Conservation (phyloP, 2,329 filamentous ascomycete species). For the Claviceps maximensis region DNA sequence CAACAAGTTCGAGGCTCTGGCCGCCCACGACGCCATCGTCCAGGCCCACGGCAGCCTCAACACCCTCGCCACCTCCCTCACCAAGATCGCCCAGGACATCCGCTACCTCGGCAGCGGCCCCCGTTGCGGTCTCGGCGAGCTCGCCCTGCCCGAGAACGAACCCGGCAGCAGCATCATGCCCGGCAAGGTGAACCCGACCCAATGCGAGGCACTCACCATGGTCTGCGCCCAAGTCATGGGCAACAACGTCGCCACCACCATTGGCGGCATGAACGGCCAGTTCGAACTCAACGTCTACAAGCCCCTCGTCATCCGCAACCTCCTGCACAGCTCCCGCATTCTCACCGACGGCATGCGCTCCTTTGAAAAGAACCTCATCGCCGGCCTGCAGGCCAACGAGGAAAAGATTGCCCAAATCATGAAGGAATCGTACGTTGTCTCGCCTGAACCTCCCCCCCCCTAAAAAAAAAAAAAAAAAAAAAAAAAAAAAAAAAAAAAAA, state of each 20-base stretch:
- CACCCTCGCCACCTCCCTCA: slow-evolving; percentile 79
- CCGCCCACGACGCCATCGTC: slow-evolving; percentile 89
- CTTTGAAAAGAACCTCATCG: slow-evolving; percentile 88
- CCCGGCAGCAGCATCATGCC: slow-evolving; percentile 98
- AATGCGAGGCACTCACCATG: slow-evolving; percentile 97
- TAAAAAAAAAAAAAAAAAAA: background rate
- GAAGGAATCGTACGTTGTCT: slow-evolving; percentile 71
- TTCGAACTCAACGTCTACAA: slow-evolving; percentile 99
- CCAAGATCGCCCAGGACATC: slow-evolving; percentile 97
- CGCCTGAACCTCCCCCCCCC: too few species aligned
- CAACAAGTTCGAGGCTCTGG: slow-evolving; percentile 97
- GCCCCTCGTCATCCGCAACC: slow-evolving; percentile 87
- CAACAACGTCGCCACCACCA: slow-evolving; percentile 85
- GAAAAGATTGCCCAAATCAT: slow-evolving; percentile 79
- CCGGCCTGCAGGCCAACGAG: slow-evolving; percentile 83
- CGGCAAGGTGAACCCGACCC: slow-evolving; percentile 97
- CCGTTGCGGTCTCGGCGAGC: slow-evolving; percentile 87
- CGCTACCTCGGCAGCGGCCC: slow-evolving; percentile 93
- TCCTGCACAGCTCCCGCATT: slow-evolving; percentile 82
- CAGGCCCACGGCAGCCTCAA: slow-evolving; percentile 90
- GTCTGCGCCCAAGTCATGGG: slow-evolving; percentile 95
- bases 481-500: background rate
- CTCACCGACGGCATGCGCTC: slow-evolving; percentile 86
- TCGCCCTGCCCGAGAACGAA: slow-evolving; percentile 92
- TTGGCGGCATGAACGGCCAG: slow-evolving; percentile 93